Conservation (phyloP, 2,329 filamentous ascomycete genomes). For the Fusarium protoensiforme region DNA sequence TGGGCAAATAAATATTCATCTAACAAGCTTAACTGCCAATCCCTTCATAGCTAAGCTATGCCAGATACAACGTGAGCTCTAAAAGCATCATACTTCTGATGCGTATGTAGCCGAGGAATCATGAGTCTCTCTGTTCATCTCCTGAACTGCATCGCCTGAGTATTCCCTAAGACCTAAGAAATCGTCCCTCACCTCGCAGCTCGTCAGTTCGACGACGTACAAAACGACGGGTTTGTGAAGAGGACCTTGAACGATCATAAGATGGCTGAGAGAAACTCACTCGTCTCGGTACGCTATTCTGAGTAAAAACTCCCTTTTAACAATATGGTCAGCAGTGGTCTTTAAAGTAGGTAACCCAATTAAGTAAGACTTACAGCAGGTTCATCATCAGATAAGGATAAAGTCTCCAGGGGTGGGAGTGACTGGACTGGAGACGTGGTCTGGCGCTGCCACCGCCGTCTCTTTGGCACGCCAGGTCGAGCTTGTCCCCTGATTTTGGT, state of each 20-base stretch:
- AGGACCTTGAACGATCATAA: not conserved
- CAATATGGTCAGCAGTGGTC: not conserved
- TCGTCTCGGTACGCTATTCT: not conserved
- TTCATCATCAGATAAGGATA: not conserved
- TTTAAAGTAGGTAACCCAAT: not conserved
- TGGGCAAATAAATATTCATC: no score
- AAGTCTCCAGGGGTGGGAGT: not conserved
- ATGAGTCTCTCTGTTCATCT: not conserved
- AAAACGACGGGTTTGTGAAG: not conserved
- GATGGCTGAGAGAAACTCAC: not conserved
- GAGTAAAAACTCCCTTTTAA: not conserved
- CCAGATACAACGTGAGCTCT: no score
- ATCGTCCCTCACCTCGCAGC: not conserved
- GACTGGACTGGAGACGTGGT: not conserved
- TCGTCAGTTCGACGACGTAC: not conserved
- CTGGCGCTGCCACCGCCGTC: not conserved
- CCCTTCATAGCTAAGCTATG: no score
- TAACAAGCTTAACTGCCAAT: no score
- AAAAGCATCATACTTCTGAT: no score
- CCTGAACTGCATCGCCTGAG: not conserved
- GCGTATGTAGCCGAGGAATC: no score
- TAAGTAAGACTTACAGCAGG: not conserved
- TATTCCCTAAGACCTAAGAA: not conserved
- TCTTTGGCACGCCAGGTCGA: not conserved
- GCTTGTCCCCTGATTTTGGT: not conserved